Evolutionary conservation across 2,329 filamentous ascomycete species (phyloP), one percentile per base, ranked within the genome.

Genomic region (Fusarium paranaense): DNA sequence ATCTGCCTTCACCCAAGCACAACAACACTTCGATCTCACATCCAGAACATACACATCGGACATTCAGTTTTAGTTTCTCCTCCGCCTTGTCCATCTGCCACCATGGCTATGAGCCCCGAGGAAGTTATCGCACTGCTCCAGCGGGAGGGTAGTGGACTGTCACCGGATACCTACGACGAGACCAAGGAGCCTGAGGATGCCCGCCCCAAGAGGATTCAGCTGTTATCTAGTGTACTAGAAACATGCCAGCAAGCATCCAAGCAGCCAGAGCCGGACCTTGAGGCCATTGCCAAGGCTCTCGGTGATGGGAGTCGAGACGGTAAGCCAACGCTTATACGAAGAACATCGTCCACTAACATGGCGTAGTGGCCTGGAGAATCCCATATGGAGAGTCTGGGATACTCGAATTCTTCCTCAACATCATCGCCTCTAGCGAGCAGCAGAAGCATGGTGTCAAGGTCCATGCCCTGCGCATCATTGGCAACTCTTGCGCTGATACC

Each of bases 401-500:
- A 35, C 79, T 92, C 10, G 84, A 86, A 22, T 89, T 90, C 80
- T 90, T 90, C 74, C 82, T 91, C 18, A 79, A 82, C 13, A 75
- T 89, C 14, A 78, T 90, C 10, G 80, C 81, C 6, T 66, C 70
- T 1, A 77, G 79, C 0, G 80, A 84, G 5, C 81, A 78, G 2
- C 71, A 87, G 38, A 80, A 81, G 11, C 82, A 84, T 35, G 77
- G 82, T 1, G 81, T 91, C n/a, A 85, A 85, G 52, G 82, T 89
- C 9, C 90, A 92, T 64, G 81, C 86, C 9, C 82, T 92, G 18
- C 88, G 90, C 27, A 80, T 91, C 22, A 84, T 90, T 18, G 90
- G 90, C 16, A 92, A 92, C 78, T 88, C 88, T 11, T 91, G 89
- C 71, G 90, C 90, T 22, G 90, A 92, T 72, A 89, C 88, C 72